Percentiles rank a stretch among this genome's conserved stretches.
phyloP scores from a whole-genome alignment of 23 red algal species.

The Gracilaria domingensis region DNA sequence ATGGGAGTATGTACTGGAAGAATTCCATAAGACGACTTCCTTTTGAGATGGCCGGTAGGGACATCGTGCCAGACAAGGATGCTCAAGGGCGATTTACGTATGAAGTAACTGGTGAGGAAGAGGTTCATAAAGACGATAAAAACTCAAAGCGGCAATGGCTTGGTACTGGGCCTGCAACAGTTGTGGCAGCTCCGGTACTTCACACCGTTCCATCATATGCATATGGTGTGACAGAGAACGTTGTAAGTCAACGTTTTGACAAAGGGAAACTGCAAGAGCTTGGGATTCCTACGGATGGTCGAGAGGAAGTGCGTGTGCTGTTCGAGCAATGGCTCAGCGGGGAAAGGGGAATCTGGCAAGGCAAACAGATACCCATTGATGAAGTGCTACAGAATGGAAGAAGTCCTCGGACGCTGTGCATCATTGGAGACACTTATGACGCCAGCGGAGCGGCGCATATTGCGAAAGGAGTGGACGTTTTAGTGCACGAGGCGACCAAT shows the following conservation, averaged over 20 bases:
- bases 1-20: slow-evolving; percentile 52
- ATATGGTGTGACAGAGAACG: slow-evolving; percentile 78
- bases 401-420: slow-evolving; percentile 59
- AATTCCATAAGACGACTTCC: slow-evolving; percentile 15
- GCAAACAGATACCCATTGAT: slow-evolving; percentile 48
- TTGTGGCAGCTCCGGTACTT: slow-evolving; percentile 70
- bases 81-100: slow-evolving; percentile 47
- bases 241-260: slow-evolving; percentile 49
- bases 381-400: slow-evolving; percentile 50
- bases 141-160: slow-evolving; percentile 8
- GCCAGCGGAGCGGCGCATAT: slow-evolving; percentile 53
- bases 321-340: slow-evolving; percentile 43
- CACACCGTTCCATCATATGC: slow-evolving; percentile 89
- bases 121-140: neutral
- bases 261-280: slow-evolving; percentile 39
- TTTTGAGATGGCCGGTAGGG: slow-evolving; percentile 42
- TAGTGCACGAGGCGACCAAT: slow-evolving; percentile 95
- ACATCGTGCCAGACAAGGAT: slow-evolving; percentile 26
- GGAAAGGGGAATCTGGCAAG: slow-evolving; percentile 54
- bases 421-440: slow-evolving; percentile 89
- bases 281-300: slow-evolving; percentile 45
- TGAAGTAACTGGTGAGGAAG: slow-evolving; percentile 6
- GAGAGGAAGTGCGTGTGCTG: slow-evolving; percentile 22
- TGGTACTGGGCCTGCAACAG: slow-evolving; percentile 48
- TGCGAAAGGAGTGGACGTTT: slow-evolving; percentile 74